Conservation (phyloP, 495 filamentous ascomycete species). For the Opeltia flavorubescens region DNA sequence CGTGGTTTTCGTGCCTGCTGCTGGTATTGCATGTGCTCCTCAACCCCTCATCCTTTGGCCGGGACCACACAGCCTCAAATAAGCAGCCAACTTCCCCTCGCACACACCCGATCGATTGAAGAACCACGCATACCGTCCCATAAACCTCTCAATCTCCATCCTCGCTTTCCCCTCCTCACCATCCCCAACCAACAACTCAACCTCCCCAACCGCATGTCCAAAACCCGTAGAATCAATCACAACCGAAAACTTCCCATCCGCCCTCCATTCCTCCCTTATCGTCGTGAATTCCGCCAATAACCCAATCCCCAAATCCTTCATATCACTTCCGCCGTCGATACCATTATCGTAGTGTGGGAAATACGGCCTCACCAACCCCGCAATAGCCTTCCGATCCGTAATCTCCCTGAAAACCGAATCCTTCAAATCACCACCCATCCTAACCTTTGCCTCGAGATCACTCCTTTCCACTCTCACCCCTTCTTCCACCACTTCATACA, state of each 20-base stretch:
- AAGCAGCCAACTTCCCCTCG: constrained; percentile 13
- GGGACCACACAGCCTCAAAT: neutral
- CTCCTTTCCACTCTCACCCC: neutral
- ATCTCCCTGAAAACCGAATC: constrained; percentile 1
- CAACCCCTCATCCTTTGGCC: too few species aligned
- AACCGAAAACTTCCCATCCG: constrained; percentile 9
- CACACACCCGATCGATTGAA: constrained; percentile 3
- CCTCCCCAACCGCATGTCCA: constrained; percentile 14
- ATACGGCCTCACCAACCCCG: neutral
- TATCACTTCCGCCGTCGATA: neutral
- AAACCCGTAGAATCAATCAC: constrained; percentile 11
- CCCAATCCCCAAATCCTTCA: neutral
- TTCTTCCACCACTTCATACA: too few species aligned
- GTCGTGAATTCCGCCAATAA: constrained; percentile 15
- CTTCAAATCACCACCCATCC: neutral
- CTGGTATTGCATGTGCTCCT: neutral
- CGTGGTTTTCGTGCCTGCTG: neutral
- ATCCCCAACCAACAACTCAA: constrained; percentile 9
- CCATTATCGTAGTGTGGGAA: neutral
- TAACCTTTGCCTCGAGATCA: neutral
- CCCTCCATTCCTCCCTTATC: constrained; percentile 17
- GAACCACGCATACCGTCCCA: constrained; percentile 6
- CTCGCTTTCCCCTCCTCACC: constrained; percentile 3
- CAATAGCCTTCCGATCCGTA: neutral
- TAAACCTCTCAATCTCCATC: constrained; percentile 9